phyloP scores from a whole-genome alignment of 495 filamentous ascomycete genomes.

The Chaetomium tenue region DNA sequence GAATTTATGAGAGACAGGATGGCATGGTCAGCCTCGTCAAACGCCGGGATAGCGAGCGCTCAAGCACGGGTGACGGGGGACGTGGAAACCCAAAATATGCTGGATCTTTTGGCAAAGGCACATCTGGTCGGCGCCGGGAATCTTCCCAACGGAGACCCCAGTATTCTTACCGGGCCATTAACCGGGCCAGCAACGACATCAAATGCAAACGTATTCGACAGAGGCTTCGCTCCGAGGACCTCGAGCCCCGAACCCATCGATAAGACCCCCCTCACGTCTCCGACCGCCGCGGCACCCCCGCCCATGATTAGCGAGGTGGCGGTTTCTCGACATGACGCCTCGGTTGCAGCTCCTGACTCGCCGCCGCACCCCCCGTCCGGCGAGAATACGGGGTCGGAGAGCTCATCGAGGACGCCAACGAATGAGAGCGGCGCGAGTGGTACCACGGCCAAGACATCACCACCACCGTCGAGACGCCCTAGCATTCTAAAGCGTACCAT shows the following conservation, averaged over 20 bases:
- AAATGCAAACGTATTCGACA: constrained; percentile 76
- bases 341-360: neutral
- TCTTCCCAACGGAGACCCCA: constrained; percentile 44
- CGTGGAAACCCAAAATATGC: constrained; percentile 82
- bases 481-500: constrained; percentile 76
- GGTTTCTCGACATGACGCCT: neutral
- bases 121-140: constrained; percentile 64
- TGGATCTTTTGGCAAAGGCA: constrained; percentile 78
- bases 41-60: constrained; percentile 61
- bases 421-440: constrained; percentile 55
- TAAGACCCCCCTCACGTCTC: constrained; percentile 38
- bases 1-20: constrained; percentile 97
- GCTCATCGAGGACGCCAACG: constrained; percentile 55
- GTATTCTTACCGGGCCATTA: constrained; percentile 56
- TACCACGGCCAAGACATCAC: constrained; percentile 53
- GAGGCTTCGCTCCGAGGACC: constrained; percentile 59
- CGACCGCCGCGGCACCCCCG: constrained; percentile 26
- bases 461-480: constrained; percentile 59
- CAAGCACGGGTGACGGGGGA: constrained; percentile 82
- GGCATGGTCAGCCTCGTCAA: constrained; percentile 64
- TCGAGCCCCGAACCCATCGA: constrained; percentile 53
- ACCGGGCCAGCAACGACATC: constrained; percentile 70
- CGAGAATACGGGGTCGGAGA: constrained; percentile 43
- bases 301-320: neutral
- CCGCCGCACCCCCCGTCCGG: constrained; percentile 9